These are phyloP conservation scores for Blastobotrys indianensis DNA, from an alignment of 1,139 yeast genomes.

Conservation along the genomic window DNA sequence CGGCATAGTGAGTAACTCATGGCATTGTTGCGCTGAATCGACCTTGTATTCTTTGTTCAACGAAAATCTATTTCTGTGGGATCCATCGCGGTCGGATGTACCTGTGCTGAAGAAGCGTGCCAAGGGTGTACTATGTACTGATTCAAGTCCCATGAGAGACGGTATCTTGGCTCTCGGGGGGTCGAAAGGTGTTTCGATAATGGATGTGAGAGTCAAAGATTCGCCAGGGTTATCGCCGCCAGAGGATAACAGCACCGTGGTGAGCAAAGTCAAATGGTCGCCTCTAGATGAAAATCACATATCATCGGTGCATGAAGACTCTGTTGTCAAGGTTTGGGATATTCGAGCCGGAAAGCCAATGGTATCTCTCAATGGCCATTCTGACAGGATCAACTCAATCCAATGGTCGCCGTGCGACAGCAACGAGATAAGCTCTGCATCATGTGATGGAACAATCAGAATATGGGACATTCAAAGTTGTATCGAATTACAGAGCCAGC, in stretches of 20 bases:
- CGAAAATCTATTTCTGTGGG: slow-evolving; percentile 68
- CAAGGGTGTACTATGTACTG: slow-evolving; percentile 49
- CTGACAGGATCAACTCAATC: slow-evolving; percentile 48
- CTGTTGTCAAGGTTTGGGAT: slow-evolving; percentile 67
- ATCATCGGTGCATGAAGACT: slow-evolving; percentile 61
- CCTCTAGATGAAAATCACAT: slow-evolving; percentile 52
- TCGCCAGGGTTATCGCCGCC: slow-evolving; percentile 43
- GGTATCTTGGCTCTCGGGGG: slow-evolving; percentile 62
- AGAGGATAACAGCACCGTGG: slow-evolving; percentile 31
- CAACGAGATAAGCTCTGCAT: slow-evolving; percentile 52
- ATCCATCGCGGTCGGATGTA: slow-evolving; percentile 48
- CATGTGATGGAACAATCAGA: slow-evolving; percentile 64
- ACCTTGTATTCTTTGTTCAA: slow-evolving; percentile 54
- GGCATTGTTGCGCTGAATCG: slow-evolving; percentile 41
- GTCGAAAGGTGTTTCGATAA: slow-evolving; percentile 60
- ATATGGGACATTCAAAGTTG: slow-evolving; percentile 58
- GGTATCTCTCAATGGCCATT: slow-evolving; percentile 52
- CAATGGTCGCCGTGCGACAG: slow-evolving; percentile 51
- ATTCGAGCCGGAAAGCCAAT: slow-evolving; percentile 51
- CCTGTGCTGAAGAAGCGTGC: slow-evolving; percentile 51
- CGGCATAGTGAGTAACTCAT: slow-evolving; percentile 34
- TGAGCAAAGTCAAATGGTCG: slow-evolving; percentile 57
- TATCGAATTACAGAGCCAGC: slow-evolving; percentile 13
- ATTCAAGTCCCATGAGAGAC: slow-evolving; percentile 43
- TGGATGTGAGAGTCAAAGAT: slow-evolving; percentile 51